Conservation (phyloP, 768 basidiomycete genomes). For the Podaxis pistillaris region DNA sequence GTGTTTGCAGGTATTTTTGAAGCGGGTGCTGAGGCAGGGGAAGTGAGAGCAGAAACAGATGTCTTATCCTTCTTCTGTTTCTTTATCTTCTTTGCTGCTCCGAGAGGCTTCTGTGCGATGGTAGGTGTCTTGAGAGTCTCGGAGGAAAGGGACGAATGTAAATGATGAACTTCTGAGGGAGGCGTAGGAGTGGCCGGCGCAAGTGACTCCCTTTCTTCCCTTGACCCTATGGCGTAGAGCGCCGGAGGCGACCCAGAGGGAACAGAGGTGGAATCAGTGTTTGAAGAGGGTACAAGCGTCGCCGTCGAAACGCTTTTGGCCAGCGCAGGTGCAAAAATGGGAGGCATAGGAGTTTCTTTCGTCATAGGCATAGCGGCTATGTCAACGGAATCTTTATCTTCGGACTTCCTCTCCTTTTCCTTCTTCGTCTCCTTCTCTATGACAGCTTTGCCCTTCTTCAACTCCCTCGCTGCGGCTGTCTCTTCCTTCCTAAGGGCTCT, state of each 20-base stretch:
- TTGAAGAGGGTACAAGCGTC: conserved; percentile 12
- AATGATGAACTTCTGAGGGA: neutral
- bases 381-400: neutral
- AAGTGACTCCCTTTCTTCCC: neutral
- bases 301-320: conserved; percentile 12
- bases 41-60: neutral
- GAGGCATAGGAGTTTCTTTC: conserved; percentile 8
- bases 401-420: conserved; percentile 2
- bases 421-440: neutral
- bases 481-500: conserved; percentile 2
- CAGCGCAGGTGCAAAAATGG: conserved; percentile 8
- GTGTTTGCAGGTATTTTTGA: neutral
- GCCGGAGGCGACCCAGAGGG: neutral
- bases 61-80: conserved; percentile 19
- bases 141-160: neutral
- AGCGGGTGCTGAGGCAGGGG: conserved; percentile 35
- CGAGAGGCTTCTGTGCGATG: conserved; percentile 6
- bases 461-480: neutral
- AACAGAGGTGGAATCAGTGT: neutral
- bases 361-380: neutral
- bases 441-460: conserved; percentile 2
- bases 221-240: neutral
- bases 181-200: neutral
- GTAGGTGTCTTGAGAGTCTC: neutral
- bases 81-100: conserved; percentile 17